Base-by-base conservation (phyloP, 768 basidiomycete species). In the Kwoniella botswanensis region DNA sequence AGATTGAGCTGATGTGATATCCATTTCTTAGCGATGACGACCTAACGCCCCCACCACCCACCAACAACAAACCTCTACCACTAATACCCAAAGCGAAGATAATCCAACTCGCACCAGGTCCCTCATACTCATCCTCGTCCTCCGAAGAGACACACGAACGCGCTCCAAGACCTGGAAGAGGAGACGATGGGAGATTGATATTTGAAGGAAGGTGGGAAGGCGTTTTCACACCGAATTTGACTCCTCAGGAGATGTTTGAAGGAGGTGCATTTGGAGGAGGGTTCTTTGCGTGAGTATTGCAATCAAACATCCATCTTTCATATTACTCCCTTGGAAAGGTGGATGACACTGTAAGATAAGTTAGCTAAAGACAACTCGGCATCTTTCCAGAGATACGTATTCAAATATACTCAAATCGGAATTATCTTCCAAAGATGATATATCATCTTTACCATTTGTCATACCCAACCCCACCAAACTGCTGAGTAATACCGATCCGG, bases 191-290 rank as follows among this genome's bases (percentile, higher is more conserved):
- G 17, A 74, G 67, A 29, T 63, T 83, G 62, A 15, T 79, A 1
- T 83, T 83, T 61, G 79, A 82, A 41, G 79, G 77, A 1, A 44
- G 79, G 42, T 83, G 77, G 76, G 56, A 65, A 43, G 77, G 65
- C 15, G 75, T 82, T 9, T 83, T 83, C 65, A 79, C 74, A 60
- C 82, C 82, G 21, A 83, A 83, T 71, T 15, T 83, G 10, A 81
- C 81, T 0, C 82, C 82, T 1, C 74, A 80, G 53, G 82, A 83
- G 67, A 80, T 83, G 74, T 83, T 83, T 42, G 24, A 52, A 17
- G 76, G 75, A 1, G 82, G 82, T 9, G 82, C 82, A 18, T 83
- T 83, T 57, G 82, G 77, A 11, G 82, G 82, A 0, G 74, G 62
- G 18, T 83, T 80, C 70, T 83, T 76, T 69, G 71, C 70, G 77